phyloP scores from a whole-genome alignment of 2,329 filamentous ascomycete species.

The Penicillium sp. region DNA sequence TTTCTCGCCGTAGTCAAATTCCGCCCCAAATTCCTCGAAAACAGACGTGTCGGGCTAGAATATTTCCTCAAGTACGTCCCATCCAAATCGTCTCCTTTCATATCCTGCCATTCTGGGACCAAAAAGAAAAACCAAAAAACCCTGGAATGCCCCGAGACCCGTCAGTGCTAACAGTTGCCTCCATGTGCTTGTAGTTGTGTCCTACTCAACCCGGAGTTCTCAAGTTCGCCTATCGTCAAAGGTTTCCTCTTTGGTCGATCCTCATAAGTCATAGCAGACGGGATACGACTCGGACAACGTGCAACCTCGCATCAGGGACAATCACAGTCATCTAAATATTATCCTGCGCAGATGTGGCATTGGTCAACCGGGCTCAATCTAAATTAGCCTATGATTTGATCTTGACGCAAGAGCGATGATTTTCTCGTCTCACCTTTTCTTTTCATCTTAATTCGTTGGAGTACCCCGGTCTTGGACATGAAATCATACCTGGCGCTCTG shows the following conservation, averaged over 20 bases:
- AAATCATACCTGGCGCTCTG: too few relatives aligned
- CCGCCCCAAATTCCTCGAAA: slow-evolving; percentile 76
- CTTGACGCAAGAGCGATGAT: too few relatives aligned
- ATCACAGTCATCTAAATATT: too few relatives aligned
- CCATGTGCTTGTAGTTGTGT: slow-evolving; percentile 59
- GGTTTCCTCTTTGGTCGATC: slow-evolving; percentile 68
- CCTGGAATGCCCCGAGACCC: too few relatives aligned
- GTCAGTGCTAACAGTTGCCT: too few relatives aligned
- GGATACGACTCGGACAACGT: neutral
- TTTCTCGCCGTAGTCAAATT: slow-evolving; percentile 52
- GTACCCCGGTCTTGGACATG: too few relatives aligned
- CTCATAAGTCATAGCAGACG: slow-evolving; percentile 12
- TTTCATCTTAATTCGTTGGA: too few relatives aligned
- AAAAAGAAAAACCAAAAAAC: neutral
- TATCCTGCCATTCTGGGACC: neutral
- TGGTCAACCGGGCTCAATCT: too few relatives aligned
- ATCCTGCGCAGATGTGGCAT: too few relatives aligned
- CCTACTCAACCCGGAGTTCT: slow-evolving; percentile 87
- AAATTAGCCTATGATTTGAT: too few relatives aligned
- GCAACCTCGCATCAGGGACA: neutral
- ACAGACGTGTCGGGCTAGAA: slow-evolving; percentile 71
- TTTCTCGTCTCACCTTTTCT: too few relatives aligned
- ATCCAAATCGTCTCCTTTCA: slow-evolving; percentile 19
- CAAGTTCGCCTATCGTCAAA: slow-evolving; percentile 81
- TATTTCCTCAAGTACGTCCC: slow-evolving; percentile 82